Percentiles rank a stretch among this genome's conserved stretches.
phyloP scores from a whole-genome alignment of 2,329 filamentous ascomycete genomes.

The Pseudopyricularia javanii region DNA sequence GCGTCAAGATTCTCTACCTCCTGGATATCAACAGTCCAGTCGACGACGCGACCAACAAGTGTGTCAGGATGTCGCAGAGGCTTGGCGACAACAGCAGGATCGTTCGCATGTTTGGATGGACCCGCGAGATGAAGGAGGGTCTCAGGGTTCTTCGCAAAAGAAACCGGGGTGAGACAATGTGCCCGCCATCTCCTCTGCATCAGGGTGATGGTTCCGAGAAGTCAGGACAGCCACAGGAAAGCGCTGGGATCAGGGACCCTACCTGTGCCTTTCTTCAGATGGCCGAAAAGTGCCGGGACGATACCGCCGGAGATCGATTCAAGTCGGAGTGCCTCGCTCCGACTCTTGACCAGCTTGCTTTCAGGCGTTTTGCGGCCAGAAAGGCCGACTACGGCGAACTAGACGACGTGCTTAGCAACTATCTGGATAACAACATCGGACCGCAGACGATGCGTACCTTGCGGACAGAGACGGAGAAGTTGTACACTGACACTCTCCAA shows the following conservation, averaged over 20 bases:
- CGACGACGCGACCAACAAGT: conserved; percentile 29
- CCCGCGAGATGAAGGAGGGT: conserved; percentile 20
- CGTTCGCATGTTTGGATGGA: conserved; percentile 28
- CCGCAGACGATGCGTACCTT: conserved; percentile 10
- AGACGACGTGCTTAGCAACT: conserved; percentile 20
- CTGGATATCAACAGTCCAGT: conserved; percentile 34
- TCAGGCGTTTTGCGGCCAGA: conserved; percentile 23
- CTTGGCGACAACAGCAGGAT: conserved; percentile 21
- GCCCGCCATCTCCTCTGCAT: not conserved
- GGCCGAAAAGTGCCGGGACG: conserved; percentile 1
- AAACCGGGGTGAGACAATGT: not conserved
- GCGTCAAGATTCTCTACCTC: conserved; percentile 26
- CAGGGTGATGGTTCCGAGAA: not conserved
- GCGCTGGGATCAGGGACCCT: not conserved
- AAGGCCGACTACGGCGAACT: conserved; percentile 20
- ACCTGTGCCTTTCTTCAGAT: not conserved
- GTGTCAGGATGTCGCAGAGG: conserved; percentile 21
- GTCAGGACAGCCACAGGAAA: not conserved
- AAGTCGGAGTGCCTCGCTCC: conserved; percentile 13
- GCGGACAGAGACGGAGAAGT: conserved; percentile 13
- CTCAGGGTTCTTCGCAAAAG: not conserved
- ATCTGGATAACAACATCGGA: conserved; percentile 8
- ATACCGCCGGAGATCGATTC: not conserved
- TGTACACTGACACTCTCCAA: conserved; percentile 25
- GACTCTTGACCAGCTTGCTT: conserved; percentile 29